A percentile compares a stretch with the other conserved stretches of the same genome.
phyloP scores from a whole-genome alignment of 2,329 filamentous ascomycete genomes.

The Hortaea werneckii region DNA sequence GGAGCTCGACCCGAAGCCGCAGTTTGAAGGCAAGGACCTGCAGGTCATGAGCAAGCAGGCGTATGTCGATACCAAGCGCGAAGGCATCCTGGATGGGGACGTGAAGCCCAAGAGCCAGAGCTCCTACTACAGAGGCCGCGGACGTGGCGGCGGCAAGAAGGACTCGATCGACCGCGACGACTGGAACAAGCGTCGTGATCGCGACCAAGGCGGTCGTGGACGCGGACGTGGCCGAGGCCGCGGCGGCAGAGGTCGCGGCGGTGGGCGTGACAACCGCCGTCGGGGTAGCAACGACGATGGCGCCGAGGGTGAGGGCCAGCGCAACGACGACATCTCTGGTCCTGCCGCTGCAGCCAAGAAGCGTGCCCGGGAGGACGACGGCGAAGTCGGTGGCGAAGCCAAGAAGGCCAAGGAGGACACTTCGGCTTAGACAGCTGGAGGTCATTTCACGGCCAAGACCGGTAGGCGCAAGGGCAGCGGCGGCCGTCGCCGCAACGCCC shows the following conservation, averaged over 20 bases:
- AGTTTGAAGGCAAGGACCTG: slow-evolving; percentile 72
- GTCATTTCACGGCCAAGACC: not conserved
- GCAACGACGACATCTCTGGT: not conserved
- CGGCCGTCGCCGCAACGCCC: too few species aligned
- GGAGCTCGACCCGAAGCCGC: slow-evolving; percentile 65
- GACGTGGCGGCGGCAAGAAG: slow-evolving; percentile 10
- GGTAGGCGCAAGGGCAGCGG: too few species aligned
- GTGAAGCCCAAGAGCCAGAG: slow-evolving; percentile 20
- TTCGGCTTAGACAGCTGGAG: not conserved
- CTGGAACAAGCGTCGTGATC: slow-evolving; percentile 6
- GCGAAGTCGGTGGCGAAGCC: slow-evolving; percentile 3
- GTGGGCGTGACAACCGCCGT: not conserved
- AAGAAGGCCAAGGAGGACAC: slow-evolving; percentile 7
- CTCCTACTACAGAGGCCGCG: slow-evolving; percentile 4
- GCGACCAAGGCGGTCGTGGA: slow-evolving; percentile 3
- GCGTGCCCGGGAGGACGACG: slow-evolving; percentile 6
- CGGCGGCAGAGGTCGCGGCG: slow-evolving; percentile 3
- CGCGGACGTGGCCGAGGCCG: slow-evolving; percentile 3
- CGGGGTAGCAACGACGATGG: not conserved
- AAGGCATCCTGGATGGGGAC: slow-evolving; percentile 34
- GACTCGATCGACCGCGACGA: slow-evolving; percentile 6
- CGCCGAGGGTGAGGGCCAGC: not conserved
- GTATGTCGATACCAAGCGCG: slow-evolving; percentile 53
- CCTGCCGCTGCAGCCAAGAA: slow-evolving; percentile 2
- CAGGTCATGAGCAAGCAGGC: slow-evolving; percentile 78